These are phyloP conservation scores for Simplicillium aogashimaense DNA, from an alignment of 2,329 filamentous ascomycete species.

Conservation along the genomic window DNA sequence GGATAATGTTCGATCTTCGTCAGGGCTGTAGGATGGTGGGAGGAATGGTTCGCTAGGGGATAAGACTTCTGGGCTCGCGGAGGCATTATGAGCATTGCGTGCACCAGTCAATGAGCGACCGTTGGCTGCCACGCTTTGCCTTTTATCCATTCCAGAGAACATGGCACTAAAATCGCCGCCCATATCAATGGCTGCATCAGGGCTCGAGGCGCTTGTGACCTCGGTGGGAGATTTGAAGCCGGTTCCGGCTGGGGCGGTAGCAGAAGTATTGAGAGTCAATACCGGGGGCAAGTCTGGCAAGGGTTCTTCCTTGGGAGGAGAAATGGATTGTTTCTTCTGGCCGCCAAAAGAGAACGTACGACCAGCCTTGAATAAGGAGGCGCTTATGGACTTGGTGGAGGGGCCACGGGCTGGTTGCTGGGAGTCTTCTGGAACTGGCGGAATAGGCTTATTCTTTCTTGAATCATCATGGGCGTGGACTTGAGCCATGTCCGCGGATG, in stretches of 20 bases:
- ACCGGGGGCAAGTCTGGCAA: conserved; percentile 28
- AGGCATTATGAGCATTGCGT: conserved; percentile 30
- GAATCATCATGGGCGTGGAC: conserved; percentile 15
- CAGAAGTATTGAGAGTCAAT: conserved; percentile 15
- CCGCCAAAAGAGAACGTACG: conserved; percentile 52
- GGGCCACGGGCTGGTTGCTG: conserved; percentile 9
- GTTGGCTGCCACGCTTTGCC: conserved; percentile 32
- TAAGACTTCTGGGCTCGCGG: conserved; percentile 35
- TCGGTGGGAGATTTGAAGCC: conserved; percentile 36
- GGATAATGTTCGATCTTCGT: conserved; percentile 23
- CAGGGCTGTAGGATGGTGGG: conserved; percentile 19
- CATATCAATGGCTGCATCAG: conserved; percentile 31
- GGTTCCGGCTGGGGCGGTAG: conserved; percentile 1
- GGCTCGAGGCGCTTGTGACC: conserved; percentile 16
- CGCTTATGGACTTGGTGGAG: conserved; percentile 35
- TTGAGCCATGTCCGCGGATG: conserved; percentile 34
- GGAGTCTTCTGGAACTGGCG: conserved; percentile 21
- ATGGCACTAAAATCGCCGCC: conserved; percentile 50
- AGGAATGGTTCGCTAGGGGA: conserved; percentile 27
- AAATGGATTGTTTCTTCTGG: conserved; percentile 35
- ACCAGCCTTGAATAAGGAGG: conserved; percentile 44
- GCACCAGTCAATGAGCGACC: conserved; percentile 36
- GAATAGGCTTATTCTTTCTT: conserved; percentile 22
- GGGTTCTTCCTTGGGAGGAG: conserved; percentile 17
- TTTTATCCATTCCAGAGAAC: conserved; percentile 45